Evolutionary conservation across 306 rosid species (phyloP).

Genomic region (Corylus heterophylla): DNA sequence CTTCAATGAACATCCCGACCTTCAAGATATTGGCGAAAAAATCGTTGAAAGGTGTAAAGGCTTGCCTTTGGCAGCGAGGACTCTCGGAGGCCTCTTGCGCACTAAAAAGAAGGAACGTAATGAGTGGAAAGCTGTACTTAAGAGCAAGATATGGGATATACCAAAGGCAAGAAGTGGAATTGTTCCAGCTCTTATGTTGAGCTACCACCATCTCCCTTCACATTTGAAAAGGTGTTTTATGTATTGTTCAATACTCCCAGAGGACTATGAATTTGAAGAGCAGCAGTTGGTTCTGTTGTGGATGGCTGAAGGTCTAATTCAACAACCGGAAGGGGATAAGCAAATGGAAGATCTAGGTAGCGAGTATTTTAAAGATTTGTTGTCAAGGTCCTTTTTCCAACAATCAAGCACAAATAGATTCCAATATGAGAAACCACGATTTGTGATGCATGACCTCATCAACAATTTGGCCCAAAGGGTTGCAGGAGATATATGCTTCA

Average conservation of each 20-base stretch:
- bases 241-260: slow-evolving; percentile 24
- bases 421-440: not conserved
- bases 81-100: slow-evolving; percentile 23
- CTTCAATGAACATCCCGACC: not conserved
- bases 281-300: slow-evolving; percentile 12
- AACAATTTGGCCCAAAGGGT: slow-evolving; percentile 17
- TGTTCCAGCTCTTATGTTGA: slow-evolving; percentile 22
- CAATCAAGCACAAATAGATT: not conserved
- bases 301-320: slow-evolving; percentile 37
- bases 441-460: slow-evolving; percentile 32
- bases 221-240: slow-evolving; percentile 25
- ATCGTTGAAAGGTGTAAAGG: slow-evolving; percentile 30
- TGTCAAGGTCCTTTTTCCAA: slow-evolving; percentile 31
- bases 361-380: slow-evolving; percentile 13
- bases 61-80: slow-evolving; percentile 31
- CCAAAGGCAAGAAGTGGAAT: not conserved
- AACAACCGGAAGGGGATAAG: not conserved
- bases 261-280: slow-evolving; percentile 7
- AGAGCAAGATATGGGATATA: slow-evolving; percentile 18
- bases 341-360: slow-evolving; percentile 12
- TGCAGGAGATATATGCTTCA: not conserved
- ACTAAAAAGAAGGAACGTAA: not conserved
- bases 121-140: slow-evolving; percentile 15
- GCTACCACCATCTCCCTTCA: slow-evolving; percentile 29
- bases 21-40: not conserved